Conservation (phyloP, 345 rosid genomes). For the Cardamine occulta region DNA sequence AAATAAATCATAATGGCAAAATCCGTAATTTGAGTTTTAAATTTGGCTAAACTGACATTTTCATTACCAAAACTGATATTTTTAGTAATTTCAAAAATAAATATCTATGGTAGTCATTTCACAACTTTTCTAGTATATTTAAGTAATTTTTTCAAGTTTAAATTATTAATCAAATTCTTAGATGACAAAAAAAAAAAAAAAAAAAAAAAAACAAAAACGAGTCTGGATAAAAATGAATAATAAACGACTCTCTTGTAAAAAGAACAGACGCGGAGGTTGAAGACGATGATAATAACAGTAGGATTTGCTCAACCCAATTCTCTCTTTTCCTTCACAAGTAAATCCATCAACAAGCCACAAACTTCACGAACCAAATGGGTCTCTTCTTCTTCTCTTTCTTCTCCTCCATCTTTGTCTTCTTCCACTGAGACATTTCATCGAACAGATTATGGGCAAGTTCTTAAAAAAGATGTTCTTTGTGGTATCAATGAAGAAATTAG, state of each 20-base stretch:
- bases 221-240: too few relatives aligned
- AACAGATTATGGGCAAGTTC: conserved; percentile 49
- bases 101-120: too few relatives aligned
- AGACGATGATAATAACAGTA: conserved; percentile 36
- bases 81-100: too few relatives aligned
- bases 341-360: conserved; percentile 7
- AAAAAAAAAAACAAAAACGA: too few relatives aligned
- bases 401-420: neutral
- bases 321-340: conserved; percentile 11
- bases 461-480: conserved; percentile 17
- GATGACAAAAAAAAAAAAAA: too few relatives aligned
- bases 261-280: conserved; percentile 23
- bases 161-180: too few relatives aligned
- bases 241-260: neutral
- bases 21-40: too few relatives aligned
- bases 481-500: conserved; percentile 27
- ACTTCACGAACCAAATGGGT: conserved; percentile 11
- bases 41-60: too few relatives aligned
- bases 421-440: conserved; percentile 52
- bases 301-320: conserved; percentile 35
- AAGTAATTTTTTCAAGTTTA: too few relatives aligned
- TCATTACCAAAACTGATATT: too few relatives aligned
- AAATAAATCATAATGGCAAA: too few relatives aligned
- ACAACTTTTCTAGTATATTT: too few relatives aligned
- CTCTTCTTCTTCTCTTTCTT: conserved; percentile 5